Evolutionary conservation across 139 green algal species (phyloP), one percentile per base, ranked within the genome.

Genomic region (Volvox reticuliferus): DNA sequence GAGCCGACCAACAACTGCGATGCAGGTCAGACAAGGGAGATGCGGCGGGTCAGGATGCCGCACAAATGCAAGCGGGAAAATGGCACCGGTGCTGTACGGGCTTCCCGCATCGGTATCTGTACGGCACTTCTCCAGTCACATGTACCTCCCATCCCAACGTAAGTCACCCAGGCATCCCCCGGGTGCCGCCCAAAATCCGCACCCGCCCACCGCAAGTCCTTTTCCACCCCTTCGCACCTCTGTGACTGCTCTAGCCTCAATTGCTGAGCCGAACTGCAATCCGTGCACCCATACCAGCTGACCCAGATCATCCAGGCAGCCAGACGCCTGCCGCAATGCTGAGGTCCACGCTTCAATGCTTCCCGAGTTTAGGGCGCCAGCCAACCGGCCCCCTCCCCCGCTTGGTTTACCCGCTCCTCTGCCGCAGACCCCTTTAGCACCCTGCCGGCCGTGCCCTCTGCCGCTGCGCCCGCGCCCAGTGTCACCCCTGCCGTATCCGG

Each of bases 221-320:
- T 55, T 55, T 55, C 13, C 6, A 1, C 22, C 12, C 35, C 1
- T 12, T 1, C 69, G 12, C 37, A 82, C 85, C 85, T 82, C 37
- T 50, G 17, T 24, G 1, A 82, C n/a, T 2, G 85, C 85, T 21
- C 85, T 21, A 6, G 85, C 69, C 69, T 82, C 85, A 36, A 82
- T 30, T 1, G 69, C 85, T 22, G 69, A 73, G 0, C 2, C 68
- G 12, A 82, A 33, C 37, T 17, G 0, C 28, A 82, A 30, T 26
- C 37, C 20, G 2, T 50, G 3, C 35, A 87, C 69, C 85, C 69
- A 89, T 36, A 89, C 69, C 28, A 71, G 37, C 36, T 30, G 69
- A 55, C 85, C 85, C 37, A 89, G 69, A 62, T 89, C 69, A 20
- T 89, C 85, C 68, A 82, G 37, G n/a, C 69, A 82, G 28, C 37